Conservation (phyloP, 345 rosid species). For the Litchi chinensis region DNA sequence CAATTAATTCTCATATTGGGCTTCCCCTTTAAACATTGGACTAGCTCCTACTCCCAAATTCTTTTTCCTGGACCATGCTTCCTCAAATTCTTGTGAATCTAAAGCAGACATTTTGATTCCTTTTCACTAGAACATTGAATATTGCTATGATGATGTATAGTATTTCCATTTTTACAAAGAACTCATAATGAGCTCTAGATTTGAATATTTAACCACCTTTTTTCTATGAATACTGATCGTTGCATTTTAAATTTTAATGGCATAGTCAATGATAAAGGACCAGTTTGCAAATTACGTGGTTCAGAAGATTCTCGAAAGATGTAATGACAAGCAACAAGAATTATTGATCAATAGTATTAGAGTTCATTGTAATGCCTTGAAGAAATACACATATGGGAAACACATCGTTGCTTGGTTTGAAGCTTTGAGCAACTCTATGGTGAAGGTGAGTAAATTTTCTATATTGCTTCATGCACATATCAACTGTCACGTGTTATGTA, state of each 20-base stretch:
- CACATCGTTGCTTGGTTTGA: constrained; percentile 96
- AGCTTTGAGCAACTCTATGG: constrained; percentile 84
- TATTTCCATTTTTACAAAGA: background rate
- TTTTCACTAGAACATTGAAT: background rate
- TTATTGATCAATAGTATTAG: constrained; percentile 63
- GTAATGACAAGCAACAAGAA: constrained; percentile 69
- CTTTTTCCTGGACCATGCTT: background rate
- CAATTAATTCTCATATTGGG: background rate
- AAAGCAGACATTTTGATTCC: background rate
- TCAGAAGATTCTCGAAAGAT: constrained; percentile 84
- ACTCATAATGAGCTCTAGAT: background rate
- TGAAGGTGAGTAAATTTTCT: constrained; percentile 57
- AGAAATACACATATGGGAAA: constrained; percentile 95
- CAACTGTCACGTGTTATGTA: background rate
- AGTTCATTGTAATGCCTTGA: constrained; percentile 70
- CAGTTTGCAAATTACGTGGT: constrained; percentile 95
- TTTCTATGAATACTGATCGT: background rate
- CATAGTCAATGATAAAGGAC: constrained; percentile 95
- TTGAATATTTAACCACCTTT: background rate
- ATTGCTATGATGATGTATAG: background rate
- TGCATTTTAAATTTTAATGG: background rate
- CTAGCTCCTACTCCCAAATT: background rate
- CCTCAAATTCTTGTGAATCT: background rate
- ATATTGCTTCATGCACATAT: background rate
- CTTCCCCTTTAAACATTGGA: background rate